Evolutionary conservation across 495 filamentous ascomycete genomes (phyloP).

Genomic region (Annulohypoxylon stygium): DNA sequence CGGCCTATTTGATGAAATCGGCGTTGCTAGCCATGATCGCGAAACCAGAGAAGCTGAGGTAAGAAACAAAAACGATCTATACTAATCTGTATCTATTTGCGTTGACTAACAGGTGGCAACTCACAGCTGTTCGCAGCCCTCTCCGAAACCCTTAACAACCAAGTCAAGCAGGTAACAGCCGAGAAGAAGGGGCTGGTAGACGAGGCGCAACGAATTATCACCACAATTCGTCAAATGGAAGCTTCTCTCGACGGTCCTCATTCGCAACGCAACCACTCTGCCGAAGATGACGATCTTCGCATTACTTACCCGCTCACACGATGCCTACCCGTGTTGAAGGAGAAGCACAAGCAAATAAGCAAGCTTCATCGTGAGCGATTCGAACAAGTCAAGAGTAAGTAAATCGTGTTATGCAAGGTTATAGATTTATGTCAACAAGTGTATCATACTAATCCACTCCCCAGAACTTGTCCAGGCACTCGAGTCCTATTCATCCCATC

Average conservation of each 20-base stretch:
- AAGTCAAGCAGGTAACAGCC: constrained; percentile 79
- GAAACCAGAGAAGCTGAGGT: constrained; percentile 89
- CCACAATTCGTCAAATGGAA: constrained; percentile 92
- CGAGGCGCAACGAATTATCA: constrained; percentile 88
- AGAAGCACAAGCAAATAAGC: constrained; percentile 83
- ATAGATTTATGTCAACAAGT: neutral
- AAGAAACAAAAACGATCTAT: constrained; percentile 46
- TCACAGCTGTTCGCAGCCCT: constrained; percentile 84
- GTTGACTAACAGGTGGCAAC: constrained; percentile 47
- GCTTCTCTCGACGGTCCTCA: constrained; percentile 83
- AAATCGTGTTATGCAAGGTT: neutral
- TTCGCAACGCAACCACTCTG: constrained; percentile 63
- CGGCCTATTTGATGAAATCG: constrained; percentile 95
- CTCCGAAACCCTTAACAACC: constrained; percentile 87
- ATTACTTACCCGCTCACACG: constrained; percentile 83
- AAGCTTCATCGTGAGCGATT: constrained; percentile 89
- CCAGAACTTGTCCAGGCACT: constrained; percentile 92
- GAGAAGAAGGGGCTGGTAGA: constrained; percentile 91
- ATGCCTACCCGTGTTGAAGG: constrained; percentile 82
- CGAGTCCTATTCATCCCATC: constrained; percentile 93
- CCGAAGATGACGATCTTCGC: constrained; percentile 72
- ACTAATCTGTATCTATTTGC: constrained; percentile 2
- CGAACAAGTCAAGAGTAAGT: constrained; percentile 92
- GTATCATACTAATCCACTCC: constrained; percentile 28
- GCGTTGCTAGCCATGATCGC: constrained; percentile 88